A percentile compares a stretch with the other conserved stretches of the same genome.
These are phyloP conservation scores for Zymoseptoria crescenta DNA, from an alignment of 2,329 filamentous ascomycete genomes.

Conservation along the genomic window DNA sequence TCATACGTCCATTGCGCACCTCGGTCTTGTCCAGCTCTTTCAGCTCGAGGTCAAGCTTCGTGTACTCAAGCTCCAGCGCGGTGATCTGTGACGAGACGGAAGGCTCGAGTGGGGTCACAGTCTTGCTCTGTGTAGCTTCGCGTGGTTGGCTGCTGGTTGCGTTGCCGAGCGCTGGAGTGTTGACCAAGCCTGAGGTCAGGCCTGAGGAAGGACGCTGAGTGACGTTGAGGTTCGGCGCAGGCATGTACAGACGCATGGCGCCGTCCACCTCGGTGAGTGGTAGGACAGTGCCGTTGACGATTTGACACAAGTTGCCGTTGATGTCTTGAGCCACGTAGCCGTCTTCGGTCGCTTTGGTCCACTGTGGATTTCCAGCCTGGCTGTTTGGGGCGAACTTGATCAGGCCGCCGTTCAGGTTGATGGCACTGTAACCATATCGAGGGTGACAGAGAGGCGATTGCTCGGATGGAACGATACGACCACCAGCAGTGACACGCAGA, in stretches of 20 bases:
- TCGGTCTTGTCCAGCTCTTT: slow-evolving; percentile 33
- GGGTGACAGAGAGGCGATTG: slow-evolving; percentile 33
- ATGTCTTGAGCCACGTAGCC: slow-evolving; percentile 32
- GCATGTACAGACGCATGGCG: slow-evolving; percentile 28
- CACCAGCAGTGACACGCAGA: slow-evolving; percentile 45
- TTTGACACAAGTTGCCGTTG: slow-evolving; percentile 31
- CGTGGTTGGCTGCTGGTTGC: not conserved
- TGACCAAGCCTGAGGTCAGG: slow-evolving; percentile 6
- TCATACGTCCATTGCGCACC: slow-evolving; percentile 28
- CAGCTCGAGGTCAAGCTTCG: slow-evolving; percentile 29
- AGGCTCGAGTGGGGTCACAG: slow-evolving; percentile 15
- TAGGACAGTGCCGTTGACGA: slow-evolving; percentile 30
- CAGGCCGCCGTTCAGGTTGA: slow-evolving; percentile 31
- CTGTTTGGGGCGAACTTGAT: slow-evolving; percentile 33
- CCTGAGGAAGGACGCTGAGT: slow-evolving; percentile 8
- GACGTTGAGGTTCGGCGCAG: slow-evolving; percentile 31
- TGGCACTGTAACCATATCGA: slow-evolving; percentile 32
- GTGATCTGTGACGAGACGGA: slow-evolving; percentile 25
- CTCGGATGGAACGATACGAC: slow-evolving; percentile 45
- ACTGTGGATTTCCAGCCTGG: slow-evolving; percentile 22
- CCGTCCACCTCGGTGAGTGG: slow-evolving; percentile 29
- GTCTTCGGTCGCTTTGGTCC: slow-evolving; percentile 28
- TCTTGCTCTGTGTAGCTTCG: not conserved
- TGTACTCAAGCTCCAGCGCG: slow-evolving; percentile 31
- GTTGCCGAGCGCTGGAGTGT: not conserved